Evolutionary conservation across 805 yeast species (phyloP).

Genomic region (Ogataea chonburiensis): DNA sequence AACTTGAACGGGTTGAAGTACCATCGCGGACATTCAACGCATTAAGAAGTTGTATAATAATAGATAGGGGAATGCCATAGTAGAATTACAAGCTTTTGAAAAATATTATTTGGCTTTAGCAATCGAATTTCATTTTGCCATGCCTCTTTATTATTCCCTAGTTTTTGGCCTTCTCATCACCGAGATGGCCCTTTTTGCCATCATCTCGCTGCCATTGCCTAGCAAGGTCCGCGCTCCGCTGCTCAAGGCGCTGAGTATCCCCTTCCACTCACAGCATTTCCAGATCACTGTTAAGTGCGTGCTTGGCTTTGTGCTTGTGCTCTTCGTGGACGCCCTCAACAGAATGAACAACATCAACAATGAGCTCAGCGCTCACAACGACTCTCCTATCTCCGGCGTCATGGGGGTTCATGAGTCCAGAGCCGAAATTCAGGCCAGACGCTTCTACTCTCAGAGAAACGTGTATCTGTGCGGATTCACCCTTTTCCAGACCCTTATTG

Average conservation of each 20-base stretch:
- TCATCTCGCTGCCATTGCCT: constrained; percentile 86
- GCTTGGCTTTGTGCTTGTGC: constrained; percentile 75
- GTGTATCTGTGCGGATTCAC: constrained; percentile 95
- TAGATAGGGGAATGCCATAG: constrained; percentile 6
- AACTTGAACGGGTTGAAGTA: constrained; percentile 94
- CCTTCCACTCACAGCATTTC: constrained; percentile 68
- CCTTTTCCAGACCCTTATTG: constrained; percentile 79
- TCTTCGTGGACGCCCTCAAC: constrained; percentile 86
- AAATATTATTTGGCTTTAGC: constrained; percentile 4
- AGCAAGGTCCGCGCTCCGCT: constrained; percentile 66
- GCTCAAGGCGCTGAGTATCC: constrained; percentile 59
- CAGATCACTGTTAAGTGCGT: constrained; percentile 78
- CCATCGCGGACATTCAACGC: constrained; percentile 98
- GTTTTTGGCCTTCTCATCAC: constrained; percentile 70
- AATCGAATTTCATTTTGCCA: constrained; percentile 11
- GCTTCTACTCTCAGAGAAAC: constrained; percentile 95
- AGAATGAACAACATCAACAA: constrained; percentile 68
- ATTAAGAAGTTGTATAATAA: constrained; percentile 32
- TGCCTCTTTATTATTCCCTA: constrained; percentile 34
- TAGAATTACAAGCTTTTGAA: constrained; percentile 1
- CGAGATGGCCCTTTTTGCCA: constrained; percentile 77
- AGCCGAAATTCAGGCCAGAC: constrained; percentile 82
- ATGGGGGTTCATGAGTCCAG: constrained; percentile 52
- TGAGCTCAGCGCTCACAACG: constrained; percentile 46
- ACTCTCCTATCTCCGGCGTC: constrained; percentile 27